Evolutionary conservation across 805 yeast species (phyloP), one percentile per base, ranked within the genome.

Genomic region (Schwanniomyces yamadae): DNA sequence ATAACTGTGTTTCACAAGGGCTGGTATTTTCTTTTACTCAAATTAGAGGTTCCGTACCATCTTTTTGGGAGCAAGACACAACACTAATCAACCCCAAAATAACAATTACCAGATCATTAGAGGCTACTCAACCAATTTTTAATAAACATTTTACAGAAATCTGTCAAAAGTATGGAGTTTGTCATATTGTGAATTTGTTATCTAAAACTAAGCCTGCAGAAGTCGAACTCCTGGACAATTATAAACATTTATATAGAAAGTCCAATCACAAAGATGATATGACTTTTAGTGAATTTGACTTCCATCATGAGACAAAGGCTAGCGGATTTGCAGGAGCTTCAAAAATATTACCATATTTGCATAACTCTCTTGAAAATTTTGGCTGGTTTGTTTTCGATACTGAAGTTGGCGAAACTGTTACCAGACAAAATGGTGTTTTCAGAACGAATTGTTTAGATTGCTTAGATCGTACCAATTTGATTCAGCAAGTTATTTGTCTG

Each of bases 31-130:
- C 97, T 2, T 90, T 82, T 58, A 76, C 84, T 1, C 95, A 90
- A 59, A 79, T 93, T n/a, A 73, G 99, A 56, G 99, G 99, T 8
- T 84, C 95, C 13, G 90, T 93, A 3, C 99, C 99, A 0, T 73
- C 91, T 1, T 93, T 93, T 52, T 93, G 99, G 99, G 99, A 93
- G 57, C 99, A 93, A 60, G 97, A 90, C 52, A 80, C 95, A 1
- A 85, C 95, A 3, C 64, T 91, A 42, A 77, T 93, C n/a, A 82
- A 86, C 43, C 95, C 97, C 15, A 93, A 90, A 54, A 89, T 91
- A 33, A 83, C 83, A 27, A 73, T 93, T 9, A 89, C 97, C 0
- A 73, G 99, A 50, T 85, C 96, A 2, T 62, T 77, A 28, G 98
- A 89, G 47, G 98, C 98, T 1, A 82, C 98, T 0, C 95, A 87